Conservation (phyloP, 164 flowering plant species). For the Vitis rupestris region DNA sequence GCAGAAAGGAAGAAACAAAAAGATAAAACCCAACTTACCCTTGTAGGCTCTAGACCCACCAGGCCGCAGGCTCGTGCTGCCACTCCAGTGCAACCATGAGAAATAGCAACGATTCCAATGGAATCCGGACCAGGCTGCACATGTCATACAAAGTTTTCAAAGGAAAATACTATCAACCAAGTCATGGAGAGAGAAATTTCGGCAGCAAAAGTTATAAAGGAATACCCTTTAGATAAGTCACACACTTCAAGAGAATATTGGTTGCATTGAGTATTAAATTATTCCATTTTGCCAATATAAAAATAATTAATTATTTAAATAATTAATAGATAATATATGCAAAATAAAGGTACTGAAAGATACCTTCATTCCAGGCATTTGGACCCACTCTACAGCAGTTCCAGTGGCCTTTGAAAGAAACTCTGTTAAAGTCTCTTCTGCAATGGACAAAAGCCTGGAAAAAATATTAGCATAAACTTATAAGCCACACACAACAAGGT, state of each 20-base stretch:
- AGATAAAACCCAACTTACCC: conserved; percentile 41
- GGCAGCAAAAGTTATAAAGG: not conserved
- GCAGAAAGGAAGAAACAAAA: not conserved
- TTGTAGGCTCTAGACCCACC: conserved; percentile 73
- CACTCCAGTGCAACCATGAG: conserved; percentile 77
- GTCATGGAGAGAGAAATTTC: not conserved
- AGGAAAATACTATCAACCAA: not conserved
- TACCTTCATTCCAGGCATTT: conserved; percentile 95
- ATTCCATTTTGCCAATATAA: no score
- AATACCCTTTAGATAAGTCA: no score
- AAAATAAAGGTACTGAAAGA: not conserved
- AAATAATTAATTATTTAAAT: not conserved
- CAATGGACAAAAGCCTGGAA: conserved; percentile 78
- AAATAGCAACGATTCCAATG: conserved; percentile 86
- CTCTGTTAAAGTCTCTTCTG: conserved; percentile 88
- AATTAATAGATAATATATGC: not conserved
- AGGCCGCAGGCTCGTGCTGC: conserved; percentile 87
- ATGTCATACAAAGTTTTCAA: not conserved
- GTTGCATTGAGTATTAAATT: no score
- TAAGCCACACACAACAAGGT: conserved; percentile 10
- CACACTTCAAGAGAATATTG: no score
- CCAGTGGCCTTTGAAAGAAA: conserved; percentile 92
- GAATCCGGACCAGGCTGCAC: conserved; percentile 95
- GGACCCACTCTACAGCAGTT: conserved; percentile 91
- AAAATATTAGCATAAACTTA: conserved; percentile 19